Conservation (phyloP, 768 basidiomycete species). For the Mycena rosella region DNA sequence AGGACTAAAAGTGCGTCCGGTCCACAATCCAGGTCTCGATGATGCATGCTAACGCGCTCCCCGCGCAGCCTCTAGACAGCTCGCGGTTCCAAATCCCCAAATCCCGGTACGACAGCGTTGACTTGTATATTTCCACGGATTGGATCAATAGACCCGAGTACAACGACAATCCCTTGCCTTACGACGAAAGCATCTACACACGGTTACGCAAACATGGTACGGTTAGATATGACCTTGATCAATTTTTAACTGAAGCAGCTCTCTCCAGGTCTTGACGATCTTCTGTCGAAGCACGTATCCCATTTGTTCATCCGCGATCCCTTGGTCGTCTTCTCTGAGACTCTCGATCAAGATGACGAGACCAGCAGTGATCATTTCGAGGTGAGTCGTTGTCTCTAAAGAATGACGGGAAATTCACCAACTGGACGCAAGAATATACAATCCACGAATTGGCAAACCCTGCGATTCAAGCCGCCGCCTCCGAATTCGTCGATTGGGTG, state of each 20-base stretch:
- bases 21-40: constrained; percentile 10
- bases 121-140: constrained; percentile 90
- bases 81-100: constrained; percentile 89
- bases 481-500: constrained; percentile 94
- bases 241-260: neutral
- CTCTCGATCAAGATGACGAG: constrained; percentile 90
- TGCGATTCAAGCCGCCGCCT: constrained; percentile 98
- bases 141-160: constrained; percentile 93
- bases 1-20: constrained; percentile 74
- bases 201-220: constrained; percentile 83
- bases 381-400: constrained; percentile 54
- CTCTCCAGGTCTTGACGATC: constrained; percentile 80
- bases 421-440: constrained; percentile 83
- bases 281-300: constrained; percentile 91
- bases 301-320: constrained; percentile 99
- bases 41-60: constrained; percentile 14
- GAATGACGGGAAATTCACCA: neutral
- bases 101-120: constrained; percentile 97
- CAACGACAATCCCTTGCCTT: constrained; percentile 88
- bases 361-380: constrained; percentile 96
- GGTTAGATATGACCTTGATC: constrained; percentile 33
- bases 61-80: constrained; percentile 77
- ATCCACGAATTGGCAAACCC: constrained; percentile 99
- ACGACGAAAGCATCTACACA: constrained; percentile 79
- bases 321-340: constrained; percentile 94